Base-by-base conservation (phyloP, 2,329 filamentous ascomycete genomes). In the Colletotrichum falcatum region DNA sequence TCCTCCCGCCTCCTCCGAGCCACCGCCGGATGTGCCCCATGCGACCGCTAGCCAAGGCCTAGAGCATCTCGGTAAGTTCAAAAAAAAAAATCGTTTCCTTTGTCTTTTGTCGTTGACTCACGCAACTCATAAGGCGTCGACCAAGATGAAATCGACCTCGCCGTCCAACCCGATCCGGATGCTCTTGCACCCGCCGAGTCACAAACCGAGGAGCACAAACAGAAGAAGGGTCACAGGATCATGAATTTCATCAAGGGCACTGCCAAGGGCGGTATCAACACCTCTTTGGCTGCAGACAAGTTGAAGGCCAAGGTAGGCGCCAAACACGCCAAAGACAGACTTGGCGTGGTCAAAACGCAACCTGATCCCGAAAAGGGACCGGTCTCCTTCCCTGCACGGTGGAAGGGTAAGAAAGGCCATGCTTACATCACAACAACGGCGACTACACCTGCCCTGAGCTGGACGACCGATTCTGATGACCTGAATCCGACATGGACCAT, bases 301-400 rank as follows among this genome's bases (percentile, higher is more conserved):
- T 83, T 92, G 14, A 91, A 91, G 75, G 94, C 94, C 16, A 89
- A 88, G 0, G 84, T 86, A 1, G 89, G 88, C 4, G 86, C 84
- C 18, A 81, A 83, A 16, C 87, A 89, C 53, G 92, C 93, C 1
- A 91, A 89, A 75, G 88, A 94, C 65, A 86, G 93, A 3, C 84
- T 95, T 0, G 92, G 93, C 8, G 92, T 92, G 1, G 83, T 96
- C 1, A 84, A 82, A 11, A 76, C 81, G 35, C 28, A 61, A 4
- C 78, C 81, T 14, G 76, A 82, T 9, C 81, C 85, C 1, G 79
- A 83, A 1, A 85, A 87, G 0, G 93, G 94, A 0, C 94, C 94
- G 0, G 84, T 94, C 0, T 90, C 91, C n/a, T 97, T 96, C 81
- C 90, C 91, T 35, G 90, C 87, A 0, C 86, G 94, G 5, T 92